A percentile compares a stretch with the other conserved stretches of the same genome.
phyloP scores from a whole-genome alignment of 805 yeast genomes.

The Metschnikowia sp. region DNA sequence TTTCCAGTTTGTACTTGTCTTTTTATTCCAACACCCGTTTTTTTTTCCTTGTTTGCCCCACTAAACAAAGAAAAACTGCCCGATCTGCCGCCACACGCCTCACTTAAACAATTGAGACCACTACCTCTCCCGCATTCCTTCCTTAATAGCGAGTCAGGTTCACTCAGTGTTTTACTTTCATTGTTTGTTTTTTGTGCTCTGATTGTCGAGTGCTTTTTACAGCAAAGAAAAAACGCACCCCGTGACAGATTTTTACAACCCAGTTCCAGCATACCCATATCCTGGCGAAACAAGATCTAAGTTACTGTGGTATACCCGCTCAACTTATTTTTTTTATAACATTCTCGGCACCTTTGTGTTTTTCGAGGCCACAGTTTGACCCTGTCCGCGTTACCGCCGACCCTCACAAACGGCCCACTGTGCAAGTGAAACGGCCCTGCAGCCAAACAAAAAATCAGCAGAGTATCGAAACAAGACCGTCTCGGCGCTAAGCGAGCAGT shows the following conservation, averaged over 20 bases:
- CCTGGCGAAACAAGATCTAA: too few relatives aligned
- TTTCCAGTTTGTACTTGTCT: constrained; percentile 9
- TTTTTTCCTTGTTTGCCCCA: neutral
- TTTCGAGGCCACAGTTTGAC: neutral
- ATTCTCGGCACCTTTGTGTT: neutral
- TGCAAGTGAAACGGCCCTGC: neutral
- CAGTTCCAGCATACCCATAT: neutral
- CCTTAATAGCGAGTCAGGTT: neutral
- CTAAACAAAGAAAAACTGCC: neutral
- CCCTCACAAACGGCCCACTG: neutral
- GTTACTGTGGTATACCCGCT: too few relatives aligned
- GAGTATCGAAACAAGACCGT: neutral
- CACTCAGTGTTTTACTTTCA: neutral
- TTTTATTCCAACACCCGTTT: neutral
- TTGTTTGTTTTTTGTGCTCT: constrained; percentile 7
- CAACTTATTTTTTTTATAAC: too few relatives aligned
- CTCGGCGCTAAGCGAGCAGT: constrained; percentile 5
- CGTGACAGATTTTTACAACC: neutral
- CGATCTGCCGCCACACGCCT: too few relatives aligned
- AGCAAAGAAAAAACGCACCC: neutral
- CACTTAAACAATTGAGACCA: too few relatives aligned
- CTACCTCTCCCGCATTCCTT: too few relatives aligned
- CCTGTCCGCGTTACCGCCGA: neutral
- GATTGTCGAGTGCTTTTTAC: constrained; percentile 3
- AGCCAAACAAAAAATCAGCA: neutral